phyloP scores from a whole-genome alignment of 2,329 filamentous ascomycete species.

The Scolecobasidium constrictum region DNA sequence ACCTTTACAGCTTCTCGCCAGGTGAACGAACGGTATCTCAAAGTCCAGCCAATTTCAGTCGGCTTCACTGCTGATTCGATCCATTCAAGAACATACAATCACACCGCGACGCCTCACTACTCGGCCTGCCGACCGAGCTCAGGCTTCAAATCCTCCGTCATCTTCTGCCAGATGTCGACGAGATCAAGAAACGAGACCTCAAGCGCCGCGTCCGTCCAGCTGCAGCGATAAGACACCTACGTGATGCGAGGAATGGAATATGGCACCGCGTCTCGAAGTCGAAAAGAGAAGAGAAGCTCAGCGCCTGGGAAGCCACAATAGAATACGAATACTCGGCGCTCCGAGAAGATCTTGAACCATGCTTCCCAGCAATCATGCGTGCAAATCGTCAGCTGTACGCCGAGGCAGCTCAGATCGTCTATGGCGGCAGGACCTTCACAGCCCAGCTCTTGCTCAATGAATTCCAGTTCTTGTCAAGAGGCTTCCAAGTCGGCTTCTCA shows the following conservation, averaged over 20 bases:
- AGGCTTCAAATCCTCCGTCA: slow-evolving; percentile 6
- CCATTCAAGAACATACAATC: too few species aligned
- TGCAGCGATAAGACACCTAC: background rate
- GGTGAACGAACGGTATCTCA: too few species aligned
- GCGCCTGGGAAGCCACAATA: background rate
- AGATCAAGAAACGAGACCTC: background rate
- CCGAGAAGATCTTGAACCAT: slow-evolving; percentile 3
- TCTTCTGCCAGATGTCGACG: slow-evolving; percentile 2
- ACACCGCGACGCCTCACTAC: slow-evolving; percentile 1
- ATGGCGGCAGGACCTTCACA: slow-evolving; percentile 5
- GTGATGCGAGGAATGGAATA: background rate
- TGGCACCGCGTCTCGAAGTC: background rate
- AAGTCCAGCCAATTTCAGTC: too few species aligned
- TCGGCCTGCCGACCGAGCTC: slow-evolving; percentile 4
- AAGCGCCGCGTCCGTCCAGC: background rate
- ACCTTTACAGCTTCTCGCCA: background rate
- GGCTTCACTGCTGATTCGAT: too few species aligned
- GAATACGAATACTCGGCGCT: slow-evolving; percentile 1
- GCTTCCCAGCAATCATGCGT: background rate
- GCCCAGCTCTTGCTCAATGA: background rate
- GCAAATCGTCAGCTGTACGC: slow-evolving; percentile 3
- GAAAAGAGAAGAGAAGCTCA: background rate
- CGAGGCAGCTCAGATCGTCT: slow-evolving; percentile 2
- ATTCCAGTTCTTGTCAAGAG: background rate
- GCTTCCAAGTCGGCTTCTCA: background rate